Conservation (phyloP, 1,284 basidiomycete genomes). For the Apiotrichum domesticum region DNA sequence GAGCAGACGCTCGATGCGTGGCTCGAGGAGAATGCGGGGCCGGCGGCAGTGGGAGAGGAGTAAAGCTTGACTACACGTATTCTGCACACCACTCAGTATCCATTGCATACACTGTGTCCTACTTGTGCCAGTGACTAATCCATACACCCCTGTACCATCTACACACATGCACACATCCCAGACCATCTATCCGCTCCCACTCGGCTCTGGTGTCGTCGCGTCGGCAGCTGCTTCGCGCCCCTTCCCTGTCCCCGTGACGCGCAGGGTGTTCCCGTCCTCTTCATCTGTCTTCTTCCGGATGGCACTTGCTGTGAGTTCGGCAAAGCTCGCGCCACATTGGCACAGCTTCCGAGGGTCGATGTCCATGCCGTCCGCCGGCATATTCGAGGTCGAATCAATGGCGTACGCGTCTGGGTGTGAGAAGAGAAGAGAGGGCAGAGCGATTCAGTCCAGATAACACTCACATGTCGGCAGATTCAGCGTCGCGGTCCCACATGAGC, state of each 20-base stretch:
- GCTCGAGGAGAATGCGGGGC: not conserved
- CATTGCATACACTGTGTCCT: not conserved
- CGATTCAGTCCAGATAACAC: not conserved
- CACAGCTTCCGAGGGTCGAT: constrained; percentile 23
- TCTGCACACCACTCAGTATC: not conserved
- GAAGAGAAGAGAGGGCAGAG: no score
- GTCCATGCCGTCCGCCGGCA: constrained; percentile 13
- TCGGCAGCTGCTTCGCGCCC: not conserved
- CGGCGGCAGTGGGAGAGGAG: not conserved
- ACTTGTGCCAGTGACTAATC: no score
- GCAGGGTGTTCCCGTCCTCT: not conserved
- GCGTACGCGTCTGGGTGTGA: constrained; percentile 15
- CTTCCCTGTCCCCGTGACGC: not conserved
- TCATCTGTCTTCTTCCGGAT: constrained; percentile 11
- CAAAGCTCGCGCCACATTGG: constrained; percentile 32
- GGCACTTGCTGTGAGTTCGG: constrained; percentile 31
- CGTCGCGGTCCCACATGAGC: constrained; percentile 28
- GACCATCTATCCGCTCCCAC: not conserved
- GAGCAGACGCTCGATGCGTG: constrained; percentile 14
- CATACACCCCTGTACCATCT: no score
- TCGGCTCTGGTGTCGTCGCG: not conserved
- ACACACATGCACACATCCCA: no score
- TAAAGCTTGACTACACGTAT: no score
- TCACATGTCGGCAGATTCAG: constrained; percentile 38
- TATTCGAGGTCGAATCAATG: constrained; percentile 1